Base-by-base conservation (phyloP, 495 filamentous ascomycete species). In the Bacidia gigantensis region DNA sequence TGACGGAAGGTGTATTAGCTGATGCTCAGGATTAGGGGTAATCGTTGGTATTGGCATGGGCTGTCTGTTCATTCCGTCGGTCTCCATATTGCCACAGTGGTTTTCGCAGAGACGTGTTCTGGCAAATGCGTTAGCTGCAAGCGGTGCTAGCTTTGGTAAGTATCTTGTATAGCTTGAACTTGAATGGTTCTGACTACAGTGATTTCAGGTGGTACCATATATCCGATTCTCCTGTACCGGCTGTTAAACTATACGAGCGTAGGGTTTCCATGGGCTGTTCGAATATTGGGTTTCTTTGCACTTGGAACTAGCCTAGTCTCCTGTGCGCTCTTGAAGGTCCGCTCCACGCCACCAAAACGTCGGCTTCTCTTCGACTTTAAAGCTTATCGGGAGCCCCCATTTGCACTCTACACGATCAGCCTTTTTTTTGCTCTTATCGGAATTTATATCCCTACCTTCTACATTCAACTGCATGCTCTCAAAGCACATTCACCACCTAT, bases 401-500 rank as follows among this genome's bases (percentile, higher is more conserved):
- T 62, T 52, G 58, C 60, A 3, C 25, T 74, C 2, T 74, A 74
- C 52, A 56, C 49, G 47, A 44, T 65, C 5, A 70, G 60, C 26
- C 61, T 70, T 63, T 77, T 78, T 61, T 46, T 80, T 50, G 73
- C 69, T 2, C 80, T 86, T 72, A 66, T 85, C 58, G 82, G 81
- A 2, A 75, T 87, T 50, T 86, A 85, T 63, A 75, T 81, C 65
- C 74, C 82, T 29, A 79, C 86, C 56, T 84, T 83, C 64, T 89
- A 86, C 59, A 65, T 84, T 47, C 69, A 80, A 53, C 69, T 76
- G n/a, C n/a, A n/a, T n/a, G n/a, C n/a, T n/a, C n/a, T 2, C 86
- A 77, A 58, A 75, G 76, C 14, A 71, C 80, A 29, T 58, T 17
- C 17, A 25, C 26, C n/a, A 25, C 71, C 7, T n/a, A n/a, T n/a